Conservation (phyloP, 2,329 filamentous ascomycete species). For the Xylariaceae sp. region DNA sequence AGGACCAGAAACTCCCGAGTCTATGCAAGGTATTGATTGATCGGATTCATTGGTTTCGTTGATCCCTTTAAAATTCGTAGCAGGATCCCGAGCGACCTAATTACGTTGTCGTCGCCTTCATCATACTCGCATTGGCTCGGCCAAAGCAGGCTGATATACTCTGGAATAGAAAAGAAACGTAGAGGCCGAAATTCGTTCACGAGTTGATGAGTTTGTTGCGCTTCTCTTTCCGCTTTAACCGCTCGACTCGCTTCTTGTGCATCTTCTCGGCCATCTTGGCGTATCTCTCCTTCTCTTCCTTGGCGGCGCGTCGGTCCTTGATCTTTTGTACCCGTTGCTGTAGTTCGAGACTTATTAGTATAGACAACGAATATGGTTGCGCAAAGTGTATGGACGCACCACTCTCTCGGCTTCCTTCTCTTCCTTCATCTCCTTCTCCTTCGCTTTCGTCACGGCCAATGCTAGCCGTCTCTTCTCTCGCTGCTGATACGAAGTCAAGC, state of each 20-base stretch:
- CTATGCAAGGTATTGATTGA: too few species aligned
- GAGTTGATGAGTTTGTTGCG: conserved; percentile 78
- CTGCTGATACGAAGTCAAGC: conserved; percentile 73
- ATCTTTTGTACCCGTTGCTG: conserved; percentile 73
- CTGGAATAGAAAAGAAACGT: neutral
- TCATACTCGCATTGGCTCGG: neutral
- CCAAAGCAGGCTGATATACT: neutral
- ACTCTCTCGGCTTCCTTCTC: conserved; percentile 88
- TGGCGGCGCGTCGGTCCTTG: conserved; percentile 78
- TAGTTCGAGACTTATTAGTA: conserved; percentile 10
- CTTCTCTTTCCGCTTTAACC: conserved; percentile 93
- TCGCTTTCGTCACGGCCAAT: conserved; percentile 75
- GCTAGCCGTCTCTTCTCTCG: conserved; percentile 65
- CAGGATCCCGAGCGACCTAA: neutral
- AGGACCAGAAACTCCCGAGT: neutral
- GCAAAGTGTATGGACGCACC: conserved; percentile 42
- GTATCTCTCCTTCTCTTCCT: conserved; percentile 89
- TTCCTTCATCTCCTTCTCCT: conserved; percentile 91
- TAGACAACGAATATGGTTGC: neutral
- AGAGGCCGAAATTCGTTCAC: conserved; percentile 35
- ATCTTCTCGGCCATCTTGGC: conserved; percentile 96
- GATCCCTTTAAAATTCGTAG: neutral
- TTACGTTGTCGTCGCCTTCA: neutral
- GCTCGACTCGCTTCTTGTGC: conserved; percentile 91
- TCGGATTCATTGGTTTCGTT: neutral